Evolutionary conservation across 805 yeast species (phyloP).

Genomic region (Spathaspora arborariae): DNA sequence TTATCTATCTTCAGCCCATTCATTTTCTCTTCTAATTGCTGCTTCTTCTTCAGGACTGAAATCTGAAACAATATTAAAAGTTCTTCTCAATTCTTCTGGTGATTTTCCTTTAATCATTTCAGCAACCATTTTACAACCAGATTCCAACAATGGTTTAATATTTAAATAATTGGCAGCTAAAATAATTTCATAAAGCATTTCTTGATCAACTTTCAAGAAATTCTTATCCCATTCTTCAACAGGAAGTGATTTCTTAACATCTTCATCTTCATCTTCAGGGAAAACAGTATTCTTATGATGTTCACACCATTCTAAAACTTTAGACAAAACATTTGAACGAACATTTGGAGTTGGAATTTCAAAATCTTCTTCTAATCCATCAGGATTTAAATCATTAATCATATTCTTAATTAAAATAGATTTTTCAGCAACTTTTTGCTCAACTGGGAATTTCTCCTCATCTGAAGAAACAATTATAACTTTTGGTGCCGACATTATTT

Average conservation of each 20-base stretch:
- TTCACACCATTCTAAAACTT: slow-evolving; percentile 95
- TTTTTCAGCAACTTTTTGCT: slow-evolving; percentile 79
- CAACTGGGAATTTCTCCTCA: slow-evolving; percentile 75
- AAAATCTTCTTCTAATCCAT: slow-evolving; percentile 63
- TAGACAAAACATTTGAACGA: slow-evolving; percentile 78
- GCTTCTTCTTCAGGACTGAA: slow-evolving; percentile 87
- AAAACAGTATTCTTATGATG: slow-evolving; percentile 81
- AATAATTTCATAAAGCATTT: slow-evolving; percentile 77
- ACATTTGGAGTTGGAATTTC: slow-evolving; percentile 91
- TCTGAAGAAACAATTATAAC: slow-evolving; percentile 72
- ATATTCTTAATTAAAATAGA: slow-evolving; percentile 82
- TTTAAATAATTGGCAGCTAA: slow-evolving; percentile 78
- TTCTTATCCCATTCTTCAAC: slow-evolving; percentile 95
- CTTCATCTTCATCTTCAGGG: slow-evolving; percentile 79
- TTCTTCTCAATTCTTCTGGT: slow-evolving; percentile 76
- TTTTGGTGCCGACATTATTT: slow-evolving; percentile 10
- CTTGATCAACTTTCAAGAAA: slow-evolving; percentile 90
- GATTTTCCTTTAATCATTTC: slow-evolving; percentile 80
- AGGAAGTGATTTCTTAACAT: slow-evolving; percentile 82
- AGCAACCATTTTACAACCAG: slow-evolving; percentile 79
- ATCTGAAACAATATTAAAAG: slow-evolving; percentile 77
- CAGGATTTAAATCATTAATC: slow-evolving; percentile 65
- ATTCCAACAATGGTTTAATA: slow-evolving; percentile 68
- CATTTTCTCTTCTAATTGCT: slow-evolving; percentile 81
- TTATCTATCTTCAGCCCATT: slow-evolving; percentile 86